These are phyloP conservation scores for Erysimum cheiranthoides DNA, from an alignment of 345 rosid genomes.

Conservation along the genomic window DNA sequence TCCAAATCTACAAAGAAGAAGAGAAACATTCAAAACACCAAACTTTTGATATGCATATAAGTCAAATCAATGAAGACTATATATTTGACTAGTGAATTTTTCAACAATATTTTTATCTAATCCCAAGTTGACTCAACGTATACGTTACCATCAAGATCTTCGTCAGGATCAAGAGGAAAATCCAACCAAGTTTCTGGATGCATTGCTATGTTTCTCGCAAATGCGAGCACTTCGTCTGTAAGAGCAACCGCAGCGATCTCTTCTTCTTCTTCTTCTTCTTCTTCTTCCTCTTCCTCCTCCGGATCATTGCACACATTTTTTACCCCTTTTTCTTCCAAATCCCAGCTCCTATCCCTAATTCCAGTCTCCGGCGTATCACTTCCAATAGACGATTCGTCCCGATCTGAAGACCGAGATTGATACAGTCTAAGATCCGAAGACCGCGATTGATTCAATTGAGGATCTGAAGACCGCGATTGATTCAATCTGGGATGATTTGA, in stretches of 20 bases:
- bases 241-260: slow-evolving; percentile 67
- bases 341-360: slow-evolving; percentile 67
- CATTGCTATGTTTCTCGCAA: slow-evolving; percentile 83
- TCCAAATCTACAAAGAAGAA: slow-evolving; percentile 61
- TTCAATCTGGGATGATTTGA: slow-evolving; percentile 22
- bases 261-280: slow-evolving; percentile 49
- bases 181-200: slow-evolving; percentile 97
- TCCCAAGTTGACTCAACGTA: not conserved
- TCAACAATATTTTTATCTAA: not conserved
- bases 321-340: slow-evolving; percentile 51
- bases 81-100: not conserved
- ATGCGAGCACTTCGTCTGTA: slow-evolving; percentile 79
- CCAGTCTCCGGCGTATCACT: slow-evolving; percentile 78
- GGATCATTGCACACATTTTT: slow-evolving; percentile 58
- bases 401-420: slow-evolving; percentile 39
- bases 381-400: slow-evolving; percentile 49
- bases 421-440: slow-evolving; percentile 35
- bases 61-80: slow-evolving; percentile 20
- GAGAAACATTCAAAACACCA: not conserved
- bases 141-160: slow-evolving; percentile 70
- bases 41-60: slow-evolving; percentile 9
- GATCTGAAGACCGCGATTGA: slow-evolving; percentile 41
- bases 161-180: slow-evolving; percentile 74
- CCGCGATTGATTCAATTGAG: slow-evolving; percentile 26
- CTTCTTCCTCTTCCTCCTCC: slow-evolving; percentile 58